A percentile compares a stretch with the other conserved stretches of the same genome.
Evolutionary conservation across 805 yeast genomes (phyloP).

Genomic region (Wickerhamiella bombiphila): DNA sequence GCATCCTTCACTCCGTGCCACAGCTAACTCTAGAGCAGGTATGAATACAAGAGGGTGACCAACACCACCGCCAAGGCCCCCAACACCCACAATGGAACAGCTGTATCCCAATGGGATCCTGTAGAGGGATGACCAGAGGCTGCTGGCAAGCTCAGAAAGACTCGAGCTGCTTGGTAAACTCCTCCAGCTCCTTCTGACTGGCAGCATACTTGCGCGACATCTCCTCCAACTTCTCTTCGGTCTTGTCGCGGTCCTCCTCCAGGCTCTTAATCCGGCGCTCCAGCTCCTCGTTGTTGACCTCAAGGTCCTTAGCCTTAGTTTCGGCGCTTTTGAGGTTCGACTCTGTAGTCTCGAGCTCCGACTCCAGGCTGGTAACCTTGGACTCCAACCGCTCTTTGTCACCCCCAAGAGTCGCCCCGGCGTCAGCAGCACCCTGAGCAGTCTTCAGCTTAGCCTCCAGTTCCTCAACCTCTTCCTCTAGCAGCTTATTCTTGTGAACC

Average conservation of each 20-base stretch:
- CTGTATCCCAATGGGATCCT: no score
- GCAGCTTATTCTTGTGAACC: slow-evolving; percentile 77
- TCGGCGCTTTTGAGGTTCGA: slow-evolving; percentile 84
- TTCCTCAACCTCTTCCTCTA: slow-evolving; percentile 67
- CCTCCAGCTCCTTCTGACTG: slow-evolving; percentile 89
- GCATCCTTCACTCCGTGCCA: no score
- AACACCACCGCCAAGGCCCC: no score
- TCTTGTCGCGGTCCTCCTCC: slow-evolving; percentile 81
- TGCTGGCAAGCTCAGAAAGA: slow-evolving; percentile 29
- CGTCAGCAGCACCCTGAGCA: slow-evolving; percentile 77
- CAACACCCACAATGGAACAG: no score
- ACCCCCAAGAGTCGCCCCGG: slow-evolving; percentile 73
- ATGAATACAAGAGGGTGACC: no score
- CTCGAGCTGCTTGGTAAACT: slow-evolving; percentile 92
- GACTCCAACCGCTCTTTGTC: slow-evolving; percentile 82
- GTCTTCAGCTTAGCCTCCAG: slow-evolving; percentile 60
- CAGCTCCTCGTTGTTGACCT: slow-evolving; percentile 88
- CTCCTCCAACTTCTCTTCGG: slow-evolving; percentile 86
- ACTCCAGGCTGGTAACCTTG: slow-evolving; percentile 79
- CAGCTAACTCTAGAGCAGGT: no score
- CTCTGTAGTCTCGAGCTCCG: slow-evolving; percentile 82
- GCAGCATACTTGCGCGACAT: slow-evolving; percentile 63
- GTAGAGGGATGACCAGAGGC: no score
- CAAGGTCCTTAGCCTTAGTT: slow-evolving; percentile 86
- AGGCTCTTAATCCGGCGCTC: slow-evolving; percentile 86